A percentile compares a stretch with the other conserved stretches of the same genome.
Conservation (phyloP, 2,329 filamentous ascomycete species). For the Sarocladiaceae sp. region DNA sequence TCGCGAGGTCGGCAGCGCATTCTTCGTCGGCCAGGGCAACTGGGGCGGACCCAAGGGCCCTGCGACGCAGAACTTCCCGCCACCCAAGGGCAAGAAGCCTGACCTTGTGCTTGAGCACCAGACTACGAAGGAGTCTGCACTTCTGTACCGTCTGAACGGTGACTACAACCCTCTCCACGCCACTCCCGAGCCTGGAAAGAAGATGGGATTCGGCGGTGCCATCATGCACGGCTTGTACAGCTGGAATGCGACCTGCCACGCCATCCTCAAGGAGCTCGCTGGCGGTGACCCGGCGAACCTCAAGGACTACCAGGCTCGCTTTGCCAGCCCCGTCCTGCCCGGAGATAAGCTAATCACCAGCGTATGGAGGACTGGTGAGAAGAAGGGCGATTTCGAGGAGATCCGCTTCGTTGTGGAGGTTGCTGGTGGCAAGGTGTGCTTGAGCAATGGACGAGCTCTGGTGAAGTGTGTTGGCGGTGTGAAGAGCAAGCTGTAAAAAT, state of each 20-base stretch:
- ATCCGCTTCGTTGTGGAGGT: conserved; percentile 74
- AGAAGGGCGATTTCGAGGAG: conserved; percentile 66
- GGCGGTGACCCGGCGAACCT: conserved; percentile 74
- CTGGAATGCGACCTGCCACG: conserved; percentile 75
- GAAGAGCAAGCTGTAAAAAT: conserved; percentile 56
- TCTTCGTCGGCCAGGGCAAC: conserved; percentile 71
- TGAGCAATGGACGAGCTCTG: conserved; percentile 80
- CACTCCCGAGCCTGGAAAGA: conserved; percentile 72
- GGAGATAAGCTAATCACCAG: conserved; percentile 76
- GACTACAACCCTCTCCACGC: conserved; percentile 94
- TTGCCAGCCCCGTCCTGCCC: conserved; percentile 77
- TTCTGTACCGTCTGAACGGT: conserved; percentile 79
- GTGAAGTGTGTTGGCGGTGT: conserved; percentile 55
- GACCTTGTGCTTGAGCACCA: conserved; percentile 66
- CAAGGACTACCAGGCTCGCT: conserved; percentile 82
- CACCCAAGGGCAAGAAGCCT: conserved; percentile 66
- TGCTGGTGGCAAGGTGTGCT: conserved; percentile 72
- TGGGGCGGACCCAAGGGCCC: conserved; percentile 93
- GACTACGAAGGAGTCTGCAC: conserved; percentile 64
- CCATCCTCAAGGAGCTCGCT: conserved; percentile 65
- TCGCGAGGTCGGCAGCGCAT: conserved; percentile 62
- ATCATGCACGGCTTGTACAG: conserved; percentile 88
- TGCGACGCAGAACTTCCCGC: conserved; percentile 69
- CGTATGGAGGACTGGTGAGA: conserved; percentile 71
- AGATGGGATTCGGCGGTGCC: conserved; percentile 85